Evolutionary conservation across 2,329 filamentous ascomycete species (phyloP), one percentile per base, ranked within the genome.

Genomic region (Aureobasidium pullulans): DNA sequence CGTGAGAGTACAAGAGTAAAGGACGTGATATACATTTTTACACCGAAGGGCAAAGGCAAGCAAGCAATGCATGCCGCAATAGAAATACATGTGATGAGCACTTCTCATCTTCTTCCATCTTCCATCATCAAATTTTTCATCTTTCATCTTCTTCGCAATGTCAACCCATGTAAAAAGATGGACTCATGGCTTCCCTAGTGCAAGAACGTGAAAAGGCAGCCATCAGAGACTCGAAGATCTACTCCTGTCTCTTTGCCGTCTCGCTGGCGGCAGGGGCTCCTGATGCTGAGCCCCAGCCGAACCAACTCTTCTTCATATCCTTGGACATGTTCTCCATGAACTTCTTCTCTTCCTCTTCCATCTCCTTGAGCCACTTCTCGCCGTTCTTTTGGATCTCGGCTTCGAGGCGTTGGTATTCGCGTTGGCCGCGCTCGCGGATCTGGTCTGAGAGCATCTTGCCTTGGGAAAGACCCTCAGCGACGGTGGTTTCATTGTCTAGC

Each of bases 401-500:
- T 74, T 97, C 93, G 63, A 97, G 81, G 66, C 86, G 76, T 78
- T 96, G 84, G 75, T 97, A 99, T 74, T 92, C 88, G 72, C 87
- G 87, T 76, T 92, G 89, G 36, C 94, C 94, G 52, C 91, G 84
- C 76, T 99, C 94, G 52, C 94, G 86, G 53, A 94, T 91, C 73
- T 96, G 86, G 70, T 99, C 94, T 75, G 92, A 91, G 65, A 96
- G 79, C 90, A 97, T 96, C 83, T 97, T 99, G 67, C 93, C 94
- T 74, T 96, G 86, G 2, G 88, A 86, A 62, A 94, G 84, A 11
- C 89, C 90, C 71, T 96, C 90, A 2, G 82, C 81, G 1, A 88
- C 81, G 66, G 81, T 85, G 63, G 84, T 80, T 15, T 69, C 72
- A 60, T 74, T 72, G 11, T 70, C 70, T 11, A 77, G 67, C 4